Base-by-base conservation (phyloP, 1,284 basidiomycete species). In the Schizopora paradoxa region DNA sequence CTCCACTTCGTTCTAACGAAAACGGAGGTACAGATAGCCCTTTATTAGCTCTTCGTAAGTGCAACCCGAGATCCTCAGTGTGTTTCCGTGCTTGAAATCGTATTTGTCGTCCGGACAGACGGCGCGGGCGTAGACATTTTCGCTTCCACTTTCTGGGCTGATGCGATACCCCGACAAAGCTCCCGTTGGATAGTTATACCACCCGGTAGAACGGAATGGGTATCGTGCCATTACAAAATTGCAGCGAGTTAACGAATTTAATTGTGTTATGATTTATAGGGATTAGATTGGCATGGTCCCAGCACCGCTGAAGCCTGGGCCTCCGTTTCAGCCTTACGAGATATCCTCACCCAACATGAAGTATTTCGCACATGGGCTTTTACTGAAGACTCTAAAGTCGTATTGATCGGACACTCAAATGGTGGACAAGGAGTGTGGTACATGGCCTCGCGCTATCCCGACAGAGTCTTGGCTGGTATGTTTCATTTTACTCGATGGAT, bases 391-490 rank as follows among this genome's bases (percentile, higher is more conserved):
- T 65, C 69, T 1, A 68, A 67, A 23, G 74, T 81, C 0, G 61
- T 88, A 7, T 58, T 93, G 5, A 67, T 93, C 36, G 92, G 92
- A 0, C 92, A 96, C 59, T 94, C 91, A 2, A 96, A 96, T 60
- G 92, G 92, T 6, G 92, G 91, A 2, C 92, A 95, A 63, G 92
- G 92, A 0, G 72, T 84, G 2, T 92, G 90, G 86, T 82, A 91
- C 59, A 58, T 85, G 4, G 78, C 86, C 1, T 74, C 79, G 19
- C 72, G 84, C 47, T 87, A 77, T 59, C 90, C 91, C 0, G 91
- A 94, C 60, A 70, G 76, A 29, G 74, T 91, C 1, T 59, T 82
- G 3, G 91, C 74, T 41, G 76, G 82, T 81, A 52, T 39, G 63
- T 45, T 41, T 6, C 31, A 45, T 27, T 41, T 14, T 34, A 1